Base-by-base conservation (phyloP, 225 moss, liverwort and hornwort genomes). In the Physcomitrellopsis africana region DNA sequence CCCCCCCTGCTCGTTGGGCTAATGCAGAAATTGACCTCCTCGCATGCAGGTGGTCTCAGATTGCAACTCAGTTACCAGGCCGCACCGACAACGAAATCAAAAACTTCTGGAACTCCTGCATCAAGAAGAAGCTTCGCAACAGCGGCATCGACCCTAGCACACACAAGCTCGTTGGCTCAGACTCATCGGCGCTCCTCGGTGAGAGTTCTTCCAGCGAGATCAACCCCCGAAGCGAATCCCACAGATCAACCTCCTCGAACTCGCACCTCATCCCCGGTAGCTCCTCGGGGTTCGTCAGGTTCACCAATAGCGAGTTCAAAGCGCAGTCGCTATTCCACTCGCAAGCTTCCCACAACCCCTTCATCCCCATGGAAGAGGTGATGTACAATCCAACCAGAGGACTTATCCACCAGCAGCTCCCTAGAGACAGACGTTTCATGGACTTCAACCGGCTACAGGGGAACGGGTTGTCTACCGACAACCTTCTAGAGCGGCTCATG, bases 1-100 rank as follows among this genome's bases (percentile, higher is more conserved):
- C 0, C 17, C 5, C 0, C 10, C 32, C 10, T 11, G 7, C 7
- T 26, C 20, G 11, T 14, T 27, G 6, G 19, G 5, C 59, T 27
- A n/a, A 26, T 3, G n/a, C 45, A 1, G 11, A 1, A 24, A n/a
- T 56, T 72, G 52, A 61, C 48, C n/a, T 2, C 22, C 6, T 51
- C 51, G 9, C 14, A 41, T 85, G 17, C 91, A 96, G 94, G 58
- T 96, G 96, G 96, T 96, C 96, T 7, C 92, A 94, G 73, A 96
- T 96, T 56, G 96, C 96, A 11, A 79, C 88, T 7, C 92, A 89
- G 61, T 76, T 96, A 61, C 96, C 96, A 5, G 96, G 96, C 9
- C 89, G 96, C 51, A 96, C 96, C 1, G 96, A 96, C 81, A 96
- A 96, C 75, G 96, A 96, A 72, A 96, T 96, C 0, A 96, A 96